Evolutionary conservation across 1,284 basidiomycete genomes (phyloP), one percentile per base, ranked within the genome.

Genomic region (Fomes fomentarius): DNA sequence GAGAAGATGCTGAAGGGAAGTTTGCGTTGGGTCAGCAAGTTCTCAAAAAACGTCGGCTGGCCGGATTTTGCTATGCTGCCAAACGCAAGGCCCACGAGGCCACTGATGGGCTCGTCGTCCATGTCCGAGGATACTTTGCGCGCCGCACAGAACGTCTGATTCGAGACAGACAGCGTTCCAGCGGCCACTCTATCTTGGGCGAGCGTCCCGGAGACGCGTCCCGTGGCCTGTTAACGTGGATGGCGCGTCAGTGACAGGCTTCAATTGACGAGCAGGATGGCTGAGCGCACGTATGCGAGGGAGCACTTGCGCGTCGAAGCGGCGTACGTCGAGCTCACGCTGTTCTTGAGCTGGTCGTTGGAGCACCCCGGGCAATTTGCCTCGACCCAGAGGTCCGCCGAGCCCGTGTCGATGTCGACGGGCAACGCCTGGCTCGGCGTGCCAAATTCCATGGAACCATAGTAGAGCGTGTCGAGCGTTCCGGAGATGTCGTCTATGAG

Each of bases 41-140:
- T 87, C 66, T 89, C 87, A 58, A 87, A 84, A 57, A 85, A 76
- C 0, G 86, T 87, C 7, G 79, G 74, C 49, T 74, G 53, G 12
- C 64, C 66, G 0, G 73, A 77, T 43, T 64, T 66, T 7, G 83
- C 69, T 56, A 87, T 83, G 17, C 75, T 72, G 25, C 80, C 70
- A 57, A 85, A 89, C 10, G 80, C 84, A 52, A 87, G 68, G 2
- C 85, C 87, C 12, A 83, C 64, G 17, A 87, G 71, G 2, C 85
- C 85, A 46, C 77, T 77, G 56, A 74, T 79, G 4, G 81, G 79
- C 28, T 74, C 70, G 21, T 63, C 60, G 41, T 72, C 63, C 60
- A 83, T 79, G 56, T 80, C 77, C 5, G 65, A 56, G 2, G 79
- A 80, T 40, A 75, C 73, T 3, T 63, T 57, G 21, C 60, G 67